Conservation (phyloP, 208 protist species). For the Porcisia deanei region DNA sequence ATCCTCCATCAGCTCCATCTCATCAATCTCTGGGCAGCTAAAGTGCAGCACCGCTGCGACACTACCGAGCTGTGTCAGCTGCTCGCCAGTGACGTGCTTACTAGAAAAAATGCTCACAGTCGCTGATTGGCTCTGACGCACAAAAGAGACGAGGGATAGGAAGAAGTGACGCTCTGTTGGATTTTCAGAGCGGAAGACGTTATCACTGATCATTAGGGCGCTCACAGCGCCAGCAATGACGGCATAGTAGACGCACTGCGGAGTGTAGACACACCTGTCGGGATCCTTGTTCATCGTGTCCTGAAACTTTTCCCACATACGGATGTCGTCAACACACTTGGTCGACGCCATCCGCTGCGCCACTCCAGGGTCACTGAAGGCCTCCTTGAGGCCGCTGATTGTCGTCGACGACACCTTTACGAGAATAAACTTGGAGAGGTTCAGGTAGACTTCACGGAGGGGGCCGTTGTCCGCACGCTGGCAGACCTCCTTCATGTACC, state of each 20-base stretch:
- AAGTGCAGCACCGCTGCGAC: slow-evolving; percentile 95
- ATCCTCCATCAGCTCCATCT: slow-evolving; percentile 71
- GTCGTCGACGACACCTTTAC: slow-evolving; percentile 90
- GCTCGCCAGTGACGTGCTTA: slow-evolving; percentile 95
- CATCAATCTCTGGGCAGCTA: slow-evolving; percentile 89
- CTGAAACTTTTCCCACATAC: slow-evolving; percentile 93
- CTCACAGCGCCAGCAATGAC: slow-evolving; percentile 78
- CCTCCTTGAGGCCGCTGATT: slow-evolving; percentile 84
- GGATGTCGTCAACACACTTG: slow-evolving; percentile 91
- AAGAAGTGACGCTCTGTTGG: slow-evolving; percentile 90
- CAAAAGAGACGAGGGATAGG: slow-evolving; percentile 89
- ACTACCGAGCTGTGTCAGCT: slow-evolving; percentile 91
- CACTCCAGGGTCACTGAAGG: slow-evolving; percentile 85
- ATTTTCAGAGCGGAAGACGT: slow-evolving; percentile 89
- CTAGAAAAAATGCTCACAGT: slow-evolving; percentile 94
- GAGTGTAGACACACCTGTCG: slow-evolving; percentile 93
- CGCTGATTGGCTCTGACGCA: slow-evolving; percentile 73
- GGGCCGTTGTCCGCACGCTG: slow-evolving; percentile 54
- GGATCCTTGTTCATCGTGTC: slow-evolving; percentile 89
- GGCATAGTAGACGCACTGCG: slow-evolving; percentile 85
- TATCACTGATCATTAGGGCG: slow-evolving; percentile 92
- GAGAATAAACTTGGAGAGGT: slow-evolving; percentile 93
- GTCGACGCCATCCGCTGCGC: slow-evolving; percentile 80
- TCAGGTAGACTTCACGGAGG: slow-evolving; percentile 66
- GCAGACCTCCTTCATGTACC: slow-evolving; percentile 50